Base-by-base conservation (phyloP, 202 grass and related monocot genomes). In the Setaria italica region DNA sequence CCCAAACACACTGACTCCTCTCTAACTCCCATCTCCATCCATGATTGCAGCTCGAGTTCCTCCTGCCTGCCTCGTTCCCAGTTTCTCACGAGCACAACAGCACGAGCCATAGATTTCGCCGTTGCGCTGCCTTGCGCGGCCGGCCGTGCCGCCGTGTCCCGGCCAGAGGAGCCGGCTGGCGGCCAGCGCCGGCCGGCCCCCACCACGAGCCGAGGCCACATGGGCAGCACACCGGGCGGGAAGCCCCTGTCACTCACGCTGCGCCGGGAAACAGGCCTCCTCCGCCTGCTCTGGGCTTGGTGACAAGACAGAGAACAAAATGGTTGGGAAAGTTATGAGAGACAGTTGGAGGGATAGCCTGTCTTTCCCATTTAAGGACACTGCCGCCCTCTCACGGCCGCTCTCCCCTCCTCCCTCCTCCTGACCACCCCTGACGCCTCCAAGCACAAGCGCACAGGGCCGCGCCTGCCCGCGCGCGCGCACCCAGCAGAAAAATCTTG, bases 341-440 rank as follows among this genome's bases (percentile, higher is more conserved):
- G 80, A 84, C 88, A 86, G 83, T 88, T 89, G 65, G 85, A 84
- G 75, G 70, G 83, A 86, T 88, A 86, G 76, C 63, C 57, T 84
- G 76, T 74, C 88, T 84, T 88, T 90, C 86, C 88, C 84, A 90
- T 90, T 84, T 91, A 93, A 90, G 86, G 74, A 70, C 86, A 80
- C 91, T 78, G 80, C 43, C 65, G 49, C 71, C 75, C 79, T 71
- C 67, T 58, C 63, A 72, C 81, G 79, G 64, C 49, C 72, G 17
- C 55, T 72, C 79, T 57, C 50, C 46, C 6, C 20, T 8, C 41
- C 29, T n/a, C 4, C 5, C 17, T 1, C 0, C 25, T 3, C 14
- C 17, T 17, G 6, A 15, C 5, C 13, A 12, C 73, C 5, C 32
- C 57, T 7, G 47, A 77, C 68, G 78, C 62, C 47, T 11, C 21